Evolutionary conservation across 306 rosid genomes (phyloP).

Genomic region (Vigna unguiculata): DNA sequence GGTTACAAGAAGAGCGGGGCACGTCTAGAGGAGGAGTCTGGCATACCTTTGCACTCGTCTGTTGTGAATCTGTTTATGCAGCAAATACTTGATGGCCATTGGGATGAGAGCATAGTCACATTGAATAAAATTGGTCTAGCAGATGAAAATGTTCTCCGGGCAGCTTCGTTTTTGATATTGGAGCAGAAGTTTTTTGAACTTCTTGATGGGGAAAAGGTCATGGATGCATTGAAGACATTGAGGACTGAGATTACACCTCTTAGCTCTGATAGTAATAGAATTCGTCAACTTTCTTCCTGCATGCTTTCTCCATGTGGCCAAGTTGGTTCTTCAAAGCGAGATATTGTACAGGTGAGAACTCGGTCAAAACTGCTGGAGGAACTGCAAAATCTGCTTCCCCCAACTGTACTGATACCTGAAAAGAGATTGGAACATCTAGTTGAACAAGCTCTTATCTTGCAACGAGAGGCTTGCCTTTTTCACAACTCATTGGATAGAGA

Average conservation of each 20-base stretch:
- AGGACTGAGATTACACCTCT: constrained; percentile 84
- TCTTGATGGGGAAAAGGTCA: constrained; percentile 66
- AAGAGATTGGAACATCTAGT: constrained; percentile 93
- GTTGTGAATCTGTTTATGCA: constrained; percentile 73
- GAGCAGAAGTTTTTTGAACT: constrained; percentile 92
- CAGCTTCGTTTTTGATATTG: constrained; percentile 77
- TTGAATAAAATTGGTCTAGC: constrained; percentile 73
- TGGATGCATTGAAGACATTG: constrained; percentile 83
- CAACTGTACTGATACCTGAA: constrained; percentile 84
- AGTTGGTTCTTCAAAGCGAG: constrained; percentile 51
- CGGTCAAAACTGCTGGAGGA: constrained; percentile 75
- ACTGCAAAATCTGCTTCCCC: constrained; percentile 87
- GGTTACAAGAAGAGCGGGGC: constrained; percentile 88
- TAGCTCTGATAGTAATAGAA: constrained; percentile 60
- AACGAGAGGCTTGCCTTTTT: constrained; percentile 81
- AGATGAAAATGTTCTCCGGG: constrained; percentile 62
- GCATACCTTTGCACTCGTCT: constrained; percentile 76
- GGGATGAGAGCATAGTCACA: constrained; percentile 78
- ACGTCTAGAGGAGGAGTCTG: constrained; percentile 89
- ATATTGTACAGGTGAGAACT: constrained; percentile 54
- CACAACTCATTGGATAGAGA: constrained; percentile 86
- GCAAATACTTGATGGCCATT: constrained; percentile 78
- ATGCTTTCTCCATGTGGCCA: constrained; percentile 58
- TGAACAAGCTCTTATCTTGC: constrained; percentile 87
- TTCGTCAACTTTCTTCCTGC: constrained; percentile 80